These are phyloP conservation scores for Dendrobium chrysotoxum DNA, from an alignment of 106 monocot species.

Conservation along the genomic window DNA sequence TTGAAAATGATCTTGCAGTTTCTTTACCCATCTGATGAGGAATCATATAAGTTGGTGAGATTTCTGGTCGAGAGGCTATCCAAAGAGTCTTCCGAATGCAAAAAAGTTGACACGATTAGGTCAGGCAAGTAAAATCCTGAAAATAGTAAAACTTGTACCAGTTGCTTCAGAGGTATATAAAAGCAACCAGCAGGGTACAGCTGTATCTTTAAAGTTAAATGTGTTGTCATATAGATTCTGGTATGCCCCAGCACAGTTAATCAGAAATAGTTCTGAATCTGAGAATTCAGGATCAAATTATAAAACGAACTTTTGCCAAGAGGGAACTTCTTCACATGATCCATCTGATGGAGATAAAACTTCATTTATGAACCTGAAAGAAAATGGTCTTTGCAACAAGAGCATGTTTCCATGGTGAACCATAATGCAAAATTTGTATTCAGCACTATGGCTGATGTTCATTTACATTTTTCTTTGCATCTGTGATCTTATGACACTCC, in stretches of 20 bases:
- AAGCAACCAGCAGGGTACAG: not conserved
- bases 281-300: not conserved
- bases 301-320: not conserved
- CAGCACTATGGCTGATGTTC: not conserved
- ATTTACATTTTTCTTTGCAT: not conserved
- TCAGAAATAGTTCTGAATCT: not conserved
- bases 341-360: not conserved
- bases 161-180: not conserved
- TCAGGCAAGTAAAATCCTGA: not conserved
- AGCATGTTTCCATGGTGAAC: slow-evolving; percentile 9
- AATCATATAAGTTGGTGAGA: slow-evolving; percentile 25
- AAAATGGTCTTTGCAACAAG: slow-evolving; percentile 8
- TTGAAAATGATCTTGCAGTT: slow-evolving; percentile 15
- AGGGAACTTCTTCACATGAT: slow-evolving; percentile 3
- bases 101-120: not conserved
- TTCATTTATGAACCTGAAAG: slow-evolving; percentile 8
- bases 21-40: slow-evolving; percentile 30
- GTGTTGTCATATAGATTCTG: not conserved
- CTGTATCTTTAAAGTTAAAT: not conserved
- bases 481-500: not conserved
- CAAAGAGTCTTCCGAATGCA: slow-evolving; percentile 8
- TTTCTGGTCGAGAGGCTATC: slow-evolving; percentile 26
- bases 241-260: not conserved
- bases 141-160: not conserved
- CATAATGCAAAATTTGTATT: not conserved